Base-by-base conservation (phyloP, 345 rosid genomes). In the Arabis alpina region DNA sequence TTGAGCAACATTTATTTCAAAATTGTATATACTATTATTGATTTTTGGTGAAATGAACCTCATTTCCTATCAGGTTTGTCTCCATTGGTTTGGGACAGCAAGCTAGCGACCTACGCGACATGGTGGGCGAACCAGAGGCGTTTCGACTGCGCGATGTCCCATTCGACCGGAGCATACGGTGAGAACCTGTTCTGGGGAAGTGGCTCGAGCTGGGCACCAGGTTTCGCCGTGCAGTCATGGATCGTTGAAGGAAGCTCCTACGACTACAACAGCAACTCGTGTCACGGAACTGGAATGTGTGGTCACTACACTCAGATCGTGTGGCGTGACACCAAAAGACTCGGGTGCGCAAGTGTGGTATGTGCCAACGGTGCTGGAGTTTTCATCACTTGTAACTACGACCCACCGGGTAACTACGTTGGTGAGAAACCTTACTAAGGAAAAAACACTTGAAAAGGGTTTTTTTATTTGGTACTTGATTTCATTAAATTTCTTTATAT, bases 131-230 rank as follows among this genome's bases (percentile, higher is more conserved):
- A 77, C 66, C 85, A 79, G 50, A 81, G 98, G 74, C 77, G 84
- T 49, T 53, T 9, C 6, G 98, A 93, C 78, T 93, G 98, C 41
- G 81, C 78, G 0, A 24, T 93, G 65, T 71, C 42, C 72, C 98
- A 93, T 61, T 93, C 98, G 0, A 85, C 88, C 2, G 97, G 98
- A 1, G 86, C 90, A 1, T 90, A 81, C 19, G 98, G 98, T 4
- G 98, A 93, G 86, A 93, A 93, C 73, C 81, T 93, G 27, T 93
- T 93, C 43, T 93, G 98, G 98, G 98, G 98, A 10, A 90, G 98
- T 30, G 98, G 98, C 37, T 7, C 41, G 0, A 88, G 77, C 32
- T 90, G 93, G 96, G 77, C 69, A 52, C 88, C 97, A 27, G 81
- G 76, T 0, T 84, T 88, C 81, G 98, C 97, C 0, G 96, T 76